Conservation (phyloP, 352 stramenopile species). For the Phytopythium montanum region DNA sequence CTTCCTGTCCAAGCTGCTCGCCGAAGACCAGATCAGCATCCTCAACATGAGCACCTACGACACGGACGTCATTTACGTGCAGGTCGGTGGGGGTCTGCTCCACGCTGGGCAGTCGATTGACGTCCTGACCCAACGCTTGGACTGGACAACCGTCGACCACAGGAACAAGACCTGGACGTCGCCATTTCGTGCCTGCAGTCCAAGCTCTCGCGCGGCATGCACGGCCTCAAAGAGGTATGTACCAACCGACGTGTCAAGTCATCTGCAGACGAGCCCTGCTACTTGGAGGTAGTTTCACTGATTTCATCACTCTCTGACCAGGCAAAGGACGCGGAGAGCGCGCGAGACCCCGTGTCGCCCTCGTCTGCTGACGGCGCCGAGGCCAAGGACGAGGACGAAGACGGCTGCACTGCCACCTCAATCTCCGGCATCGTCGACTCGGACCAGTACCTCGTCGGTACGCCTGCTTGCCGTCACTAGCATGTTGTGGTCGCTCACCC, state of each 20-base stretch:
- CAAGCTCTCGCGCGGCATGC: constrained; percentile 74
- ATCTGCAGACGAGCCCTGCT: not conserved
- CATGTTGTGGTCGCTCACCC: no score
- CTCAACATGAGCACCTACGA: constrained; percentile 91
- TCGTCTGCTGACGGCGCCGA: constrained; percentile 19
- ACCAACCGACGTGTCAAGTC: not conserved
- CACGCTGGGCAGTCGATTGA: no score
- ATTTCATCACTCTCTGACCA: constrained; percentile 3
- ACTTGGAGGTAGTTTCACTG: not conserved
- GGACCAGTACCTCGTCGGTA: constrained; percentile 75
- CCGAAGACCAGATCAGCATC: constrained; percentile 84
- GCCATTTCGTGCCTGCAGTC: constrained; percentile 71
- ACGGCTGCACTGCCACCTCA: not conserved
- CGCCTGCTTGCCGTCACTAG: not conserved
- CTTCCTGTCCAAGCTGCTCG: constrained; percentile 81
- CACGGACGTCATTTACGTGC: constrained; percentile 87
- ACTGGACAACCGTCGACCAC: not conserved
- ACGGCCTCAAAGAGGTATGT: constrained; percentile 75
- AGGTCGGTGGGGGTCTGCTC: constrained; percentile 17
- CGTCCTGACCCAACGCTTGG: no score
- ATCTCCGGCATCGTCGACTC: constrained; percentile 40
- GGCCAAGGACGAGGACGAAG: constrained; percentile 11
- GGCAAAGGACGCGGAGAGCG: constrained; percentile 56
- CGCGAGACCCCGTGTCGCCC: constrained; percentile 17
- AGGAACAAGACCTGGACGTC: constrained; percentile 57